Evolutionary conservation across 495 filamentous ascomycete species (phyloP), one percentile per base, ranked within the genome.

Genomic region (Aspergillus saccharolyticus): DNA sequence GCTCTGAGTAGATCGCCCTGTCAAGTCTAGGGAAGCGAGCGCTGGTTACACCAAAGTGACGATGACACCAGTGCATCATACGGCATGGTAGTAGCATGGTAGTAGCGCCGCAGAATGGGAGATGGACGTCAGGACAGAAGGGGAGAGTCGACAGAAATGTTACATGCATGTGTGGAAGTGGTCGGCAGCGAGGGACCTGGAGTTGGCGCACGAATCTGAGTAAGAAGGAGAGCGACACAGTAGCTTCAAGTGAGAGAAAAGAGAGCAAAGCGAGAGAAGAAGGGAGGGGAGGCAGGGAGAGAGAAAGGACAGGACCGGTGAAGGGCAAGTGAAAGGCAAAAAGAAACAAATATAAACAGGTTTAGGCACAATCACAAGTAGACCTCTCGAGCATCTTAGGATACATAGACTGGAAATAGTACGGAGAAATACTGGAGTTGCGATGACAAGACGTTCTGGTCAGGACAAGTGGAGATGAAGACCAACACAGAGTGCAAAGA

Each of bases 21-120:
- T 69, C 67, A 68, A 67, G 61, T 70, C 64, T 65, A 67, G 66
- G 68, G 56, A 69, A 70, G 60, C 54, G 55, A 61, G 63, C 55
- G 52, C 54, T 66, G 59, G 72, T 77, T 75, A 77, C 72, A 75
- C 72, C 68, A 72, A 58, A 70, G 61, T 54, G 58, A 69, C 66
- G 66, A 77, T 74, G 72, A 75, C 74, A 73, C 74, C 69, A 65
- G 72, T 70, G 70, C 72, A 76, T 73, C 68, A 68, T 65, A 74
- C 65, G 58, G 65, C 59, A 62, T 64, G 68, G 67, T 62, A 73
- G 68, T 71, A 69, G 60, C 58, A 64, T 63, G 66, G 56, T 61
- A 62, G 63, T n/a, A n/a, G n/a, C n/a, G n/a, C n/a, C n/a, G n/a
- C n/a, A n/a, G 61, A 70, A 63, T 56, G 67, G 56, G 65, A 61